Conservation (phyloP, 1,284 basidiomycete genomes). For the Rhodotorula mucilaginosa region DNA sequence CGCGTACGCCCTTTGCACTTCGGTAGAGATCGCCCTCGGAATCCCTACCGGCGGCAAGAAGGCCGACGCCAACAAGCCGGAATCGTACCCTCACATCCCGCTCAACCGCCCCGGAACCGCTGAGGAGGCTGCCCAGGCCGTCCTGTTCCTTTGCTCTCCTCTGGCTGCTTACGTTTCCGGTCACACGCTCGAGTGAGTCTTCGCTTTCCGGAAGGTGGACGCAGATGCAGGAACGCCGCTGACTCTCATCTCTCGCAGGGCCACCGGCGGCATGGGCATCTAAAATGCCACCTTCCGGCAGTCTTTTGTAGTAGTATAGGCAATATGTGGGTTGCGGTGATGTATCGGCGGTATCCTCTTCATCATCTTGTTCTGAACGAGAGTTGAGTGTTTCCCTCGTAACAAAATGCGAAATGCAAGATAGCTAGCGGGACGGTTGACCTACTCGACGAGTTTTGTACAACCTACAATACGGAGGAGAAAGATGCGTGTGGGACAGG, state of each 20-base stretch:
- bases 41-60: constrained; percentile 58
- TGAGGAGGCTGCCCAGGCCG: constrained; percentile 54
- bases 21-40: constrained; percentile 63
- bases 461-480: too few species aligned
- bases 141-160: constrained; percentile 57
- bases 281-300: not conserved
- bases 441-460: too few species aligned
- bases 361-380: too few species aligned
- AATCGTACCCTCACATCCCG: constrained; percentile 51
- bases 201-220: too few species aligned
- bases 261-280: constrained; percentile 55
- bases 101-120: constrained; percentile 64
- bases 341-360: too few species aligned
- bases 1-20: too few species aligned
- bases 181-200: constrained; percentile 69
- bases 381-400: too few species aligned
- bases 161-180: constrained; percentile 76
- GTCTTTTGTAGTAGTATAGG: not conserved
- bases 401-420: too few species aligned
- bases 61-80: constrained; percentile 21
- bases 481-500: too few species aligned
- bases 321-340: too few species aligned
- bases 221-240: not conserved
- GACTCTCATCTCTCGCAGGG: not conserved
- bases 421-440: too few species aligned